Percentiles rank a stretch among this genome's conserved stretches.
These are phyloP conservation scores for Eremochloa ophiuroides DNA, from an alignment of 176 grass and related monocot species.

Conservation along the genomic window DNA sequence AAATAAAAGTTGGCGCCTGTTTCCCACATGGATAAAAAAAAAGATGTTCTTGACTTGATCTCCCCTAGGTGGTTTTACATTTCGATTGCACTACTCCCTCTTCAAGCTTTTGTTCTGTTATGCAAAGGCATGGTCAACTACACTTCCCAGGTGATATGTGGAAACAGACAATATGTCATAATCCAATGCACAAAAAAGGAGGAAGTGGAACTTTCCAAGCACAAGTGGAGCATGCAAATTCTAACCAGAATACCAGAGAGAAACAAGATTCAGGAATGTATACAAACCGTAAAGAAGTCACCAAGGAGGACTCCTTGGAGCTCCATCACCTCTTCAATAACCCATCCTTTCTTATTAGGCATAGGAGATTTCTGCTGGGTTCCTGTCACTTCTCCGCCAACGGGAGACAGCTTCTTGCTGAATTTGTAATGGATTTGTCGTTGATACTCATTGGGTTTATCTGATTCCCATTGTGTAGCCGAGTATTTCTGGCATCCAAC, in stretches of 20 bases:
- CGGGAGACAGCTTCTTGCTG: constrained; percentile 62
- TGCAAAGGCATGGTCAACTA: constrained; percentile 12
- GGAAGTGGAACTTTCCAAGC: not conserved
- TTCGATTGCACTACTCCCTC: not conserved
- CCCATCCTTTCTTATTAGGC: constrained; percentile 75
- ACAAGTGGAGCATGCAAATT: not conserved
- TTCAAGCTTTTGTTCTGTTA: not conserved
- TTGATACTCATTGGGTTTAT: constrained; percentile 60
- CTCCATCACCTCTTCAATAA: constrained; percentile 82
- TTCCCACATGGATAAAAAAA: not conserved
- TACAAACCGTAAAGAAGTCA: constrained; percentile 84
- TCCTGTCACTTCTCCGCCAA: constrained; percentile 72
- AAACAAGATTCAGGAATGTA: constrained; percentile 2
- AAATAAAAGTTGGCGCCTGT: not conserved
- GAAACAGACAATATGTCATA: not conserved
- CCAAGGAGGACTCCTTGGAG: constrained; percentile 87
- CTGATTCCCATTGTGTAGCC: constrained; percentile 61
- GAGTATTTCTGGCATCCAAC: constrained; percentile 77
- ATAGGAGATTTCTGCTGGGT: constrained; percentile 76
- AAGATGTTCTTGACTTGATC: not conserved
- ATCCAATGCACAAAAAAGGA: not conserved
- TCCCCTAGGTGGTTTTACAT: not conserved
- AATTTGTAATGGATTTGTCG: constrained; percentile 76
- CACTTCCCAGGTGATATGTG: not conserved
- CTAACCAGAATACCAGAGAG: not conserved